These are phyloP conservation scores for Abelmoschus esculentus DNA, from an alignment of 345 rosid species.

Conservation along the genomic window DNA sequence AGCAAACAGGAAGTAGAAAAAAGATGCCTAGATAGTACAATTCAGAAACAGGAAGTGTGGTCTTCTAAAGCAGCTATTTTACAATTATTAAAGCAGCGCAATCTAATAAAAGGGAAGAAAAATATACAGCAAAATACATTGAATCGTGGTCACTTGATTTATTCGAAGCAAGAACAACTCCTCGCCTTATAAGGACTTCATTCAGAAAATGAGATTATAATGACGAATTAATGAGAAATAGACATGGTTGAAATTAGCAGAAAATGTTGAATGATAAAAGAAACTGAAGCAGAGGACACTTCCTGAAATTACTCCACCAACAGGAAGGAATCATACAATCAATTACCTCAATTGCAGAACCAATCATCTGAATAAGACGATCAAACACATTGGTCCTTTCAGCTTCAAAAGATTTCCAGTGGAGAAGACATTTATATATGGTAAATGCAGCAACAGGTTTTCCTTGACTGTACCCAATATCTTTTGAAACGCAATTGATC, in stretches of 20 bases:
- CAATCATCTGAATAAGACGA: slow-evolving; percentile 96
- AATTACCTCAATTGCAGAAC: slow-evolving; percentile 91
- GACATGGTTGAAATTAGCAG: neutral
- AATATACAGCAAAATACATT: neutral
- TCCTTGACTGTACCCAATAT: slow-evolving; percentile 74
- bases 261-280: neutral
- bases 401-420: slow-evolving; percentile 97
- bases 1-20: neutral
- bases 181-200: neutral
- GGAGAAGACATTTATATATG: slow-evolving; percentile 88
- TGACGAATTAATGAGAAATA: neutral
- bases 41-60: neutral
- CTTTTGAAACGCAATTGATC: slow-evolving; percentile 57
- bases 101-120: neutral
- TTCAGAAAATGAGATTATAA: neutral
- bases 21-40: neutral
- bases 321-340: slow-evolving; percentile 8
- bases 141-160: no score
- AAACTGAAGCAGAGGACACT: neutral
- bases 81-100: neutral
- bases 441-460: slow-evolving; percentile 95
- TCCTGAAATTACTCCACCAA: neutral
- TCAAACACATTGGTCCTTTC: slow-evolving; percentile 93
- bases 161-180: neutral
- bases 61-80: neutral